These are phyloP conservation scores for Yamadazyma takamatsuzukensis DNA, from an alignment of 805 yeast species.

Conservation along the genomic window DNA sequence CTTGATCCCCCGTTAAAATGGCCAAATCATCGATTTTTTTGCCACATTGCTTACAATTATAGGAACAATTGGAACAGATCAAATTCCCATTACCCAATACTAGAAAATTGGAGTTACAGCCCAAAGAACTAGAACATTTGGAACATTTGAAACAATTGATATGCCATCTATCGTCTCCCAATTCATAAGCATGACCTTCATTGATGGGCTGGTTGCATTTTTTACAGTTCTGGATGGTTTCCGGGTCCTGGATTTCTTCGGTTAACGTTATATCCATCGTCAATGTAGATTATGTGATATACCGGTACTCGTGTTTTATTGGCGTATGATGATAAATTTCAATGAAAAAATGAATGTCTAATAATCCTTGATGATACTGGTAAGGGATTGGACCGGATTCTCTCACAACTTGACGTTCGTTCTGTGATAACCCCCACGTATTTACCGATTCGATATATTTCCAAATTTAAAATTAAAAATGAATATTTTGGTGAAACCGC, in stretches of 20 bases:
- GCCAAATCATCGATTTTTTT: constrained; percentile 91
- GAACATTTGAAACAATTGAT: constrained; percentile 89
- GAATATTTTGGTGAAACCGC: no score
- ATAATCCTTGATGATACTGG: no score
- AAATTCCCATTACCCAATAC: constrained; percentile 91
- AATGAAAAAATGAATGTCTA: no score
- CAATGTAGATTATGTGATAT: no score
- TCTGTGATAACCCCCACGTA: no score
- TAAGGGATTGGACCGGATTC: no score
- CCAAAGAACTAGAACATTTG: constrained; percentile 71
- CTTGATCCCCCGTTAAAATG: constrained; percentile 90
- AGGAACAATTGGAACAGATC: constrained; percentile 90
- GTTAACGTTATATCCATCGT: constrained; percentile 5
- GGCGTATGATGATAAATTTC: no score
- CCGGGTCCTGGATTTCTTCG: constrained; percentile 8
- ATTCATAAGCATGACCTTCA: constrained; percentile 93
- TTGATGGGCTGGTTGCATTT: constrained; percentile 49
- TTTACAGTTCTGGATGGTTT: constrained; percentile 29
- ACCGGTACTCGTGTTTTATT: no score
- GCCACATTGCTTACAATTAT: constrained; percentile 79
- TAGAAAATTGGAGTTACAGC: constrained; percentile 83
- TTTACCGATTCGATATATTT: no score
- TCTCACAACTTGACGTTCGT: no score
- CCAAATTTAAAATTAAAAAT: no score
- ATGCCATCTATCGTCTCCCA: constrained; percentile 96